A percentile compares a stretch with the other conserved stretches of the same genome.
Evolutionary conservation across 257 asterid species (phyloP).

Genomic region (Capsicum pubescens): DNA sequence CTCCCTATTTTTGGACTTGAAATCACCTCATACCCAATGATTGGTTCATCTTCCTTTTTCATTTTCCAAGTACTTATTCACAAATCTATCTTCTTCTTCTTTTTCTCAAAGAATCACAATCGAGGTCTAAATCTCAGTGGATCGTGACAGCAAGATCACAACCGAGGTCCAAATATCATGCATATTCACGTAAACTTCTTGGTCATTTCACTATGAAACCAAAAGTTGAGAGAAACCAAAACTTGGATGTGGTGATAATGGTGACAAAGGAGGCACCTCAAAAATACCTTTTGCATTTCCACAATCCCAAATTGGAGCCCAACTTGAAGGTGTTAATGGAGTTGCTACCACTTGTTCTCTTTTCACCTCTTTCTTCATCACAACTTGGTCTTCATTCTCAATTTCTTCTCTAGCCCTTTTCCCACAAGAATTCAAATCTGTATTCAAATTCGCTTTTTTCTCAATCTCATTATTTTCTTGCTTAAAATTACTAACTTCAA

Average conservation of each 20-base stretch:
- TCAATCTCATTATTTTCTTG: slow-evolving; percentile 36
- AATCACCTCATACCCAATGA: not conserved
- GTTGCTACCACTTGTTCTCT: slow-evolving; percentile 49
- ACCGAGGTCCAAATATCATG: not conserved
- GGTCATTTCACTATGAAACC: slow-evolving; percentile 27
- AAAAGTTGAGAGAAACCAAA: slow-evolving; percentile 30
- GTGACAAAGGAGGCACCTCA: slow-evolving; percentile 83
- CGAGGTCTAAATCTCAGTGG: not conserved
- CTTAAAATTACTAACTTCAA: slow-evolving; percentile 54
- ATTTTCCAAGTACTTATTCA: not conserved
- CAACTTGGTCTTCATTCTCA: slow-evolving; percentile 35
- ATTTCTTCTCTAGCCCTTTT: slow-evolving; percentile 55
- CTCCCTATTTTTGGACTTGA: not conserved
- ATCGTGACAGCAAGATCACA: not conserved
- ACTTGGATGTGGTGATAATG: slow-evolving; percentile 38
- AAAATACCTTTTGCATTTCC: slow-evolving; percentile 74
- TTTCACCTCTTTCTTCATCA: slow-evolving; percentile 47
- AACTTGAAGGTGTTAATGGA: slow-evolving; percentile 90
- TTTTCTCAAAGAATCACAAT: not conserved
- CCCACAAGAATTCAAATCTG: slow-evolving; percentile 29
- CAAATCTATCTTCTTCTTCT: too few species aligned
- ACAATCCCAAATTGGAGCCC: slow-evolving; percentile 82
- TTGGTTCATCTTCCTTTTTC: too few species aligned
- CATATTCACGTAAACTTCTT: not conserved
- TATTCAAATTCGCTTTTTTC: not conserved